phyloP scores from a whole-genome alignment of 345 rosid genomes.

The Sonneratia alba region DNA sequence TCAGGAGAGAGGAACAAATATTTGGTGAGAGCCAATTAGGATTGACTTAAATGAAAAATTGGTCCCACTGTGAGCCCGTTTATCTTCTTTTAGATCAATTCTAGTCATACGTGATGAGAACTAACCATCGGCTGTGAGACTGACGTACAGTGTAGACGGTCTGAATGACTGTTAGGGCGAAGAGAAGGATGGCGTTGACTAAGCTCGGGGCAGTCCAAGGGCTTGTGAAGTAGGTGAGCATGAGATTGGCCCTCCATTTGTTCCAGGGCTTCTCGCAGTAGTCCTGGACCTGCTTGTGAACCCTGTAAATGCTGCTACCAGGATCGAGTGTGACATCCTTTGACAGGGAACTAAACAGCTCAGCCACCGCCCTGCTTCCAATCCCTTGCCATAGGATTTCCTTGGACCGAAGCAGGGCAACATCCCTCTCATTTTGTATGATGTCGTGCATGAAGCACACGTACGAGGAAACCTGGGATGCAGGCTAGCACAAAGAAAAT shows the following conservation, averaged over 20 bases:
- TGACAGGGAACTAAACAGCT: slow-evolving; percentile 30
- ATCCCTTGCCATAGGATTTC: slow-evolving; percentile 35
- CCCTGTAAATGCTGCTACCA: slow-evolving; percentile 12
- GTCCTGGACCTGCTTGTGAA: slow-evolving; percentile 18
- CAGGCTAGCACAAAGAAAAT: neutral
- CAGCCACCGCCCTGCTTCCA: slow-evolving; percentile 38
- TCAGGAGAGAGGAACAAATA: too few species aligned
- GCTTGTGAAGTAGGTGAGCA: slow-evolving; percentile 32
- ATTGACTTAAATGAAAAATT: too few species aligned
- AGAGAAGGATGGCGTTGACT: slow-evolving; percentile 27
- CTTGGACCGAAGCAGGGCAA: slow-evolving; percentile 25
- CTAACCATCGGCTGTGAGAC: neutral
- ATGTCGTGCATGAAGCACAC: slow-evolving; percentile 37
- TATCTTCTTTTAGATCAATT: too few species aligned
- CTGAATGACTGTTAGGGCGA: slow-evolving; percentile 30
- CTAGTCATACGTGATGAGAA: too few species aligned
- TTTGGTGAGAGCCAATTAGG: too few species aligned
- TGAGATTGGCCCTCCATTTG: slow-evolving; percentile 32
- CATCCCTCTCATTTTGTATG: slow-evolving; percentile 30
- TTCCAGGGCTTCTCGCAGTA: slow-evolving; percentile 27
- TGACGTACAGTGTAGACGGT: slow-evolving; percentile 22
- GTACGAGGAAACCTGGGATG: slow-evolving; percentile 14
- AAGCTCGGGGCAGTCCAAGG: slow-evolving; percentile 37
- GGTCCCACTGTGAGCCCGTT: too few species aligned
- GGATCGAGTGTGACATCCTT: slow-evolving; percentile 19